A percentile compares a stretch with the other conserved stretches of the same genome.
Conservation (phyloP, 495 filamentous ascomycete species). For the Trichocladium uniseriatum region DNA sequence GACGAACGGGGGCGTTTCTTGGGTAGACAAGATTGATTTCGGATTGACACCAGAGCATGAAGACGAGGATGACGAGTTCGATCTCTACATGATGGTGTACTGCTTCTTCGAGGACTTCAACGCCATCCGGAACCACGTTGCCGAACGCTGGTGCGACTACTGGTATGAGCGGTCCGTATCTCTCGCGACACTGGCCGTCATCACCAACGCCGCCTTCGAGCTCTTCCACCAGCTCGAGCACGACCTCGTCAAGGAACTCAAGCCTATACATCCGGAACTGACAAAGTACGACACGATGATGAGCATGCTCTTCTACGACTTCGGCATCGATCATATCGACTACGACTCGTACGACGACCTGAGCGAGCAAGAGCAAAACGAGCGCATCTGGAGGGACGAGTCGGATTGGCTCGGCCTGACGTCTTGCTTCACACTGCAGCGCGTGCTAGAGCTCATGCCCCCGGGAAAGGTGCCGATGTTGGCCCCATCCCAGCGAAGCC, state of each 20-base stretch:
- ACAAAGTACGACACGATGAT: slow-evolving; percentile 20
- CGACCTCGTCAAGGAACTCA: slow-evolving; percentile 15
- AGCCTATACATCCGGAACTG: slow-evolving; percentile 3
- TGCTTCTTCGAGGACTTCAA: slow-evolving; percentile 31
- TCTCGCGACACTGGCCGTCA: slow-evolving; percentile 16
- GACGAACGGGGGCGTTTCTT: neutral
- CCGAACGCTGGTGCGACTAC: slow-evolving; percentile 25
- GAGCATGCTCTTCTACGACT: slow-evolving; percentile 17
- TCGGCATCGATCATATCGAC: slow-evolving; percentile 21
- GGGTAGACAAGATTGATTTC: slow-evolving; percentile 18
- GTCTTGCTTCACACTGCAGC: slow-evolving; percentile 4
- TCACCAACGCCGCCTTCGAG: slow-evolving; percentile 28
- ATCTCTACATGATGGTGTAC: slow-evolving; percentile 27
- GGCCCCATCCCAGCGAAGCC: slow-evolving; percentile 3
- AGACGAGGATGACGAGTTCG: slow-evolving; percentile 22
- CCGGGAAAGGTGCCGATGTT: slow-evolving; percentile 19
- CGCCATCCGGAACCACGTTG: slow-evolving; percentile 20
- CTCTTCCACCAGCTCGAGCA: slow-evolving; percentile 24
- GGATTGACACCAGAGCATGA: slow-evolving; percentile 5
- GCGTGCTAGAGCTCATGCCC: neutral
- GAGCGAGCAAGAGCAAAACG: slow-evolving; percentile 4
- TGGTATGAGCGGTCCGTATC: slow-evolving; percentile 16
- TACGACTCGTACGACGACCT: slow-evolving; percentile 16
- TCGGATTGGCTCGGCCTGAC: slow-evolving; percentile 18
- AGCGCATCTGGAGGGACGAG: slow-evolving; percentile 18